Base-by-base conservation (phyloP, 257 asterid species). In the Schizonepeta tenuifolia region DNA sequence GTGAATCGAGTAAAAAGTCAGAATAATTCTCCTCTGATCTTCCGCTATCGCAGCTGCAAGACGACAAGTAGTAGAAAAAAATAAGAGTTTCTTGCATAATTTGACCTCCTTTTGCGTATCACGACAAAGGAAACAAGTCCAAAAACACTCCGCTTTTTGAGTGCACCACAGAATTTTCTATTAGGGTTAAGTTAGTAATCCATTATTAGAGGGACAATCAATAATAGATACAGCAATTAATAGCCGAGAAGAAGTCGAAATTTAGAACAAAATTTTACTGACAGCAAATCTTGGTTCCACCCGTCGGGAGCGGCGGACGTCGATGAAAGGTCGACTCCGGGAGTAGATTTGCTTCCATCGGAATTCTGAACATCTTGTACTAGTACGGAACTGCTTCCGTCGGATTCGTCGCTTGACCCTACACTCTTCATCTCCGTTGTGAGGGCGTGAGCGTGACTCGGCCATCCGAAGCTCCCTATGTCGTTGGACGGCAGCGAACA, bases 41-140 rank as follows among this genome's bases (percentile, higher is more conserved):
- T 76, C 73, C 90, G 77, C 54, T 79, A 59, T 71, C 82, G 71
- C 78, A 73, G 24, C 95, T 84, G 80, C 84, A 85, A 83, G 33
- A 86, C 70, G 86, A 80, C 91, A 89, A 86, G 69, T 31, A 80
- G 70, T 67, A 78, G 78, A 80, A 78, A 79, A 81, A 50, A 5
- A 47, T 57, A 71, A 64, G 65, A 72, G 72, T 77, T 35, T 7
- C 4, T 28, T 28, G 33, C 33, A 28, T 28, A 28, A 28, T 28
- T 28, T 28, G 33, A 28, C 33, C 33, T 31, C 36, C 36, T 31
- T 31, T 35, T 77, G 55, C 36, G 81, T 71, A 77, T 67, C 58
- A 72, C 74, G 75, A 76, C 83, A 75, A 79, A 33, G 61, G 24
- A 36, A 49, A 62, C 57, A 59, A 35, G 77, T 55, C 74, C 69